phyloP scores from a whole-genome alignment of 495 filamentous ascomycete species.

The Daldinia childiae region DNA sequence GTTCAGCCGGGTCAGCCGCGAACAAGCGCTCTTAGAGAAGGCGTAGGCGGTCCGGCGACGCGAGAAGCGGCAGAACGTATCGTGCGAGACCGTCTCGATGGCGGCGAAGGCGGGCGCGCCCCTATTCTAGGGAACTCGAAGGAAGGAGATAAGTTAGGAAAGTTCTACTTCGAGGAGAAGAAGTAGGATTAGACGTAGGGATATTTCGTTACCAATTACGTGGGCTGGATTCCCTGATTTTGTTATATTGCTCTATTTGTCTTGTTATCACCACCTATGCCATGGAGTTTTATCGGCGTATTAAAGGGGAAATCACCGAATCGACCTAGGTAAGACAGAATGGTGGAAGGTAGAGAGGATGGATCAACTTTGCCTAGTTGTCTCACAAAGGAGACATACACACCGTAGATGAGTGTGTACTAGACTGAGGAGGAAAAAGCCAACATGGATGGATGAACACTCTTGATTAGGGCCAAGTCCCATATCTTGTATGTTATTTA shows the following conservation, averaged over 20 bases:
- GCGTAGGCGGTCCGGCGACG: slow-evolving; percentile 42
- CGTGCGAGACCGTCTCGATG: slow-evolving; percentile 60
- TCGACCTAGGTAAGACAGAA: not conserved
- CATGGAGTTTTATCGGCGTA: slow-evolving; percentile 36
- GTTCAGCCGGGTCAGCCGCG: slow-evolving; percentile 44
- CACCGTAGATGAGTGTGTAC: not conserved
- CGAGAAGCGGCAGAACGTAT: slow-evolving; percentile 64
- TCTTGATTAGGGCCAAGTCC: not conserved
- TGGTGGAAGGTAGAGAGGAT: slow-evolving; percentile 4
- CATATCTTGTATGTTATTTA: not conserved
- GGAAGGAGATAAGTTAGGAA: slow-evolving; percentile 56
- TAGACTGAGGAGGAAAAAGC: not conserved
- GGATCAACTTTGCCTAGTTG: not conserved
- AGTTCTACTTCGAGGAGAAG: slow-evolving; percentile 64
- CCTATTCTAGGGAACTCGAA: slow-evolving; percentile 53
- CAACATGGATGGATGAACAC: not conserved
- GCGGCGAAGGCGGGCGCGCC: slow-evolving; percentile 49
- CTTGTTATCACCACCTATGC: not conserved
- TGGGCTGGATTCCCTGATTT: not conserved
- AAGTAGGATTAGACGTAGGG: slow-evolving; percentile 36
- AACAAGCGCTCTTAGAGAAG: slow-evolving; percentile 50
- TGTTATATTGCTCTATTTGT: not conserved
- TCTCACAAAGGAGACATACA: slow-evolving; percentile 2
- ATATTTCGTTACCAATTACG: not conserved
- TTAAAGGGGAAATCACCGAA: slow-evolving; percentile 20